Percentiles rank a stretch among this genome's conserved stretches.
These are phyloP conservation scores for Puya raimondii DNA, from an alignment of 176 grass and related monocot genomes.

Conservation along the genomic window DNA sequence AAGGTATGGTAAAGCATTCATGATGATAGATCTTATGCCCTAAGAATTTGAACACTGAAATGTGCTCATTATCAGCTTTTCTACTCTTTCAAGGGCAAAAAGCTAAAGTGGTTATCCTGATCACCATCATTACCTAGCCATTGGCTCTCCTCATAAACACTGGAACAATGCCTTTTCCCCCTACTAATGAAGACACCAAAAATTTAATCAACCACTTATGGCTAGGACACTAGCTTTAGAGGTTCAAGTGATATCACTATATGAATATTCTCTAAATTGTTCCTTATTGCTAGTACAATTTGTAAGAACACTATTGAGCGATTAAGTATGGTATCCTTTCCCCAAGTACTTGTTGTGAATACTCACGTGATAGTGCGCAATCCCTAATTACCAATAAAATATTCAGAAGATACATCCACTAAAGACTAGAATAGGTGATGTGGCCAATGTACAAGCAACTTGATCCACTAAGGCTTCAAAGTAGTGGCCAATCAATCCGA, in stretches of 20 bases:
- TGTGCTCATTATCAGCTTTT: background rate
- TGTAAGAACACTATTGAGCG: background rate
- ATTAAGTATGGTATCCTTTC: background rate
- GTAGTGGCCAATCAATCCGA: too few relatives aligned
- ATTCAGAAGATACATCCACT: too few relatives aligned
- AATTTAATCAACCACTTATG: background rate
- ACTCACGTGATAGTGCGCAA: too few relatives aligned
- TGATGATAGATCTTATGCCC: conserved; percentile 4
- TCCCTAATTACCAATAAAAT: too few relatives aligned
- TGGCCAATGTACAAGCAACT: too few relatives aligned
- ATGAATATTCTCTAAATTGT: background rate
- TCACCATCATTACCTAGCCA: conserved; percentile 11
- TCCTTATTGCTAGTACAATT: background rate
- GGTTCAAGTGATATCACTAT: background rate
- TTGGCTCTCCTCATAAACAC: conserved; percentile 1
- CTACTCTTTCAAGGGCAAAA: background rate
- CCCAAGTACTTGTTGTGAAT: too few relatives aligned
- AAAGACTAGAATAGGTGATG: too few relatives aligned
- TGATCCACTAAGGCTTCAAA: too few relatives aligned
- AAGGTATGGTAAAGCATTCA: conserved; percentile 5
- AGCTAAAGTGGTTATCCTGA: background rate
- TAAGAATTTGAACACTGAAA: background rate
- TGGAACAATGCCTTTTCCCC: background rate
- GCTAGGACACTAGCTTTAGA: background rate
- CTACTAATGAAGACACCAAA: background rate